These are phyloP conservation scores for Xylaria sp. DNA, from an alignment of 2,329 filamentous ascomycete species.

Conservation along the genomic window DNA sequence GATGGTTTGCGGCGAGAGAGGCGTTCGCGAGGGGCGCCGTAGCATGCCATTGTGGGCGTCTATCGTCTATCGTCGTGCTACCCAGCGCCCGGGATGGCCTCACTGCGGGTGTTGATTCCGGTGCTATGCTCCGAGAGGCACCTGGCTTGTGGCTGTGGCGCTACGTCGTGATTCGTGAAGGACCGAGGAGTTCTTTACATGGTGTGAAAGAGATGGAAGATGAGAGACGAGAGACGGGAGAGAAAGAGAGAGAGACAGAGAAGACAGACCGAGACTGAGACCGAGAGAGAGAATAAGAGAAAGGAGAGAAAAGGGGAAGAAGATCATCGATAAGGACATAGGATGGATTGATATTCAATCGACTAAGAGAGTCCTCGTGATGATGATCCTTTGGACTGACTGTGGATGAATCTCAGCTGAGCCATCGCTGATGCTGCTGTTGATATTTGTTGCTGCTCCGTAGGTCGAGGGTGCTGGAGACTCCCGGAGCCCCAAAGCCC, in stretches of 20 bases:
- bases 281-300: no score
- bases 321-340: background rate
- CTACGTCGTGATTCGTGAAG: background rate
- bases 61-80: background rate
- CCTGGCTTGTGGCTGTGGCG: background rate
- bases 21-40: background rate
- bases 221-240: no score
- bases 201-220: background rate
- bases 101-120: background rate
- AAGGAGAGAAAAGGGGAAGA: no score
- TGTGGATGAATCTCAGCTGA: background rate
- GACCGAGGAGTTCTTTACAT: background rate
- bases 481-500: background rate
- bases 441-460: background rate
- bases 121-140: background rate
- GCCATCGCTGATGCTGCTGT: background rate
- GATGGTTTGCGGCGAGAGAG: background rate
- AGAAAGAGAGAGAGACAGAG: no score
- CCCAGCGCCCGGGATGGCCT: background rate
- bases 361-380: background rate
- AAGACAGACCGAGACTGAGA: no score
- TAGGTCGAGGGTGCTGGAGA: background rate
- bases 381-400: background rate
- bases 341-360: background rate
- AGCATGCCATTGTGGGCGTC: background rate